Evolutionary conservation across 2,329 filamentous ascomycete genomes (phyloP), one percentile per base, ranked within the genome.

Genomic region (Phyllosticta citriasiana): DNA sequence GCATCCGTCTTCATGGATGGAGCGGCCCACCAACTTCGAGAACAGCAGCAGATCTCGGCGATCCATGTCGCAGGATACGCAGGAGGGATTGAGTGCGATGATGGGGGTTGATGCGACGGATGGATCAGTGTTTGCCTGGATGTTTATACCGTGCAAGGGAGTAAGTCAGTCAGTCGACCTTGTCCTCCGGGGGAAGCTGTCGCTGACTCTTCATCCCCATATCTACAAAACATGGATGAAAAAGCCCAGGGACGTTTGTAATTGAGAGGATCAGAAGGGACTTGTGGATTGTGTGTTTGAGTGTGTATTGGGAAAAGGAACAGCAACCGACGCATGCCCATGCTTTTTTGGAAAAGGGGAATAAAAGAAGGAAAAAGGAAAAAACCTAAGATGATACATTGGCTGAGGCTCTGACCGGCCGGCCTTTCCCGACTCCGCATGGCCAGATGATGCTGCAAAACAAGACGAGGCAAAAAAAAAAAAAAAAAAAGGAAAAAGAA

Each of bases 401-500:
- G 40, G n/a, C 3, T 47, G 40, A 47, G 40, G 40, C 40, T 47
- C 40, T n/a, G 40, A 47, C 40, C 40, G 40, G 40, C 40, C 40
- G 40, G 16, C 40, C 40, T 47, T 47, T 47, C 14, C 40, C 16
- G 40, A n/a, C 40, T 7, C 40, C 40, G 40, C 16, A 7, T n/a
- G 16, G 40, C 40, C 40, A 47, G 40, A 47, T n/a, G 14, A 47
- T 47, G 40, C 40, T 47, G 14, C 40, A n/a, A n/a, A n/a, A n/a
- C 40, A 47, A 19, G n/a, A 47, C 16, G 40, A n/a, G 40, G 40
- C 40, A 47, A n/a, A 47, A n/a, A n/a, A 60, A 33, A 59, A 19
- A 33, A 8, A 26, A 47, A 54, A 60, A 14, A 60, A 22, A 52
- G 51, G 27, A 59, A 59, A 59, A 27, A 55, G 55, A 30, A 60